These are phyloP conservation scores for Apophysomyces trapeziformis DNA, from an alignment of 371 early-diverging fungal genomes.

Conservation along the genomic window DNA sequence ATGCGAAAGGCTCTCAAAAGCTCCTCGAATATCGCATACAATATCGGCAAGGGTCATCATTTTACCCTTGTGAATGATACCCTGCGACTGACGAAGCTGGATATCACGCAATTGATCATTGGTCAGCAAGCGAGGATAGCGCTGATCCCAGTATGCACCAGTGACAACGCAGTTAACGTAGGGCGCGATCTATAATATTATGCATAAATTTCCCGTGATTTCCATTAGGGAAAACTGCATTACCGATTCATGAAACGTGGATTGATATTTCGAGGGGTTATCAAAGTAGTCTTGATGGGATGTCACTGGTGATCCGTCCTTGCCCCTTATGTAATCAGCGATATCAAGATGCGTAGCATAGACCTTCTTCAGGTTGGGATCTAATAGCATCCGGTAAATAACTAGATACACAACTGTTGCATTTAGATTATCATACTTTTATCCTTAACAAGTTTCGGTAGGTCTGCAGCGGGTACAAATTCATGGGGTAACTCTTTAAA, in stretches of 20 bases:
- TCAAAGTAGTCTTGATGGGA: conserved; percentile 69
- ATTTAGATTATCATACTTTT: conserved; percentile 53
- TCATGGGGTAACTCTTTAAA: conserved; percentile 93
- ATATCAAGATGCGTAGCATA: conserved; percentile 82
- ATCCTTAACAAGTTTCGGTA: conserved; percentile 68
- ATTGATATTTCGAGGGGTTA: conserved; percentile 84
- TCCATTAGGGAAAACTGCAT: background rate
- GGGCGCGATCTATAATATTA: conserved; percentile 75
- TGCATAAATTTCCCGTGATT: too few species aligned
- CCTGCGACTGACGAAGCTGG: conserved; percentile 56
- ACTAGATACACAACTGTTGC: background rate
- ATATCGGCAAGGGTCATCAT: conserved; percentile 92
- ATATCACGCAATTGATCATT: conserved; percentile 76
- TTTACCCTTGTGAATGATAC: conserved; percentile 58
- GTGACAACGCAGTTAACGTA: conserved; percentile 89
- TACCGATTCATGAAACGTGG: conserved; percentile 84
- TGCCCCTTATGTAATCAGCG: conserved; percentile 81
- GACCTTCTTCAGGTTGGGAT: conserved; percentile 66
- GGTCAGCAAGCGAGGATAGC: conserved; percentile 90
- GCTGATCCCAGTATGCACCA: conserved; percentile 93
- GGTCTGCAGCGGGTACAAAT: conserved; percentile 83
- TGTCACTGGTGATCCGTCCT: conserved; percentile 65
- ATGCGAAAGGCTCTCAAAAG: conserved; percentile 91
- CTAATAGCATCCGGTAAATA: conserved; percentile 26
- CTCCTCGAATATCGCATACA: conserved; percentile 93